Percentiles rank a stretch among this genome's conserved stretches.
phyloP scores from a whole-genome alignment of 108 stramenopile genomes.

The Fragilaria radians region DNA sequence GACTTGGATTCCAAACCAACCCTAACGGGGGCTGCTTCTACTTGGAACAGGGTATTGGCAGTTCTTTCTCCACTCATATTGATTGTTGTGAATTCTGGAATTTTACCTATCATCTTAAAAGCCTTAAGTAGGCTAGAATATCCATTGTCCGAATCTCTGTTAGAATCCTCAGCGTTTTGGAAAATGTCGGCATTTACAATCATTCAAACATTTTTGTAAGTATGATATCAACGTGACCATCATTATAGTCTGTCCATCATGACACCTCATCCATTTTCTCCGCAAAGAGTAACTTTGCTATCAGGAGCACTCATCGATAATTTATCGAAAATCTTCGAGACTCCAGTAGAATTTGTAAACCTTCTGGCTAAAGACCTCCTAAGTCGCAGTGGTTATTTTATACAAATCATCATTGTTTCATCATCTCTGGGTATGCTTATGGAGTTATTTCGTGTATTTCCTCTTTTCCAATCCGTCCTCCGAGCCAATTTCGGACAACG shows the following conservation, averaged over 20 bases:
- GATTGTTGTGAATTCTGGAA: slow-evolving; percentile 11
- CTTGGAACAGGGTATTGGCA: slow-evolving; percentile 33
- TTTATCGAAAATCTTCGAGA: slow-evolving; percentile 12
- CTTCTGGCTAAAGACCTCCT: slow-evolving; percentile 28
- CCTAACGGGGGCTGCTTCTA: slow-evolving; percentile 28
- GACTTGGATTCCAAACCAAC: slow-evolving; percentile 4
- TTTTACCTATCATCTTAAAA: slow-evolving; percentile 20
- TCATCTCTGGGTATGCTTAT: slow-evolving; percentile 5
- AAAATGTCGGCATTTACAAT: slow-evolving; percentile 1
- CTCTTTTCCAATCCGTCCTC: background rate
- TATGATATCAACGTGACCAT: background rate
- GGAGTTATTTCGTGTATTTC: slow-evolving; percentile 10
- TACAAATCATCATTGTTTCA: slow-evolving; percentile 15
- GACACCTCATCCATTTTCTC: background rate
- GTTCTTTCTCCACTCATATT: slow-evolving; percentile 26
- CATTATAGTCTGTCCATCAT: background rate
- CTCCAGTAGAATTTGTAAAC: slow-evolving; percentile 19
- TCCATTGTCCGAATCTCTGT: background rate
- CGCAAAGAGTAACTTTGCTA: background rate
- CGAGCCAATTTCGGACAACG: background rate
- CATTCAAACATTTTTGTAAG: slow-evolving; percentile 1
- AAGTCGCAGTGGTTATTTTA: slow-evolving; percentile 32
- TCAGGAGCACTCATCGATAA: slow-evolving; percentile 19
- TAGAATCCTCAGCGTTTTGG: background rate
- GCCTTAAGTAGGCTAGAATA: slow-evolving; percentile 7